Evolutionary conservation across 1,139 yeast genomes (phyloP), one percentile per base, ranked within the genome.

Genomic region (Lodderomyces margitis): DNA sequence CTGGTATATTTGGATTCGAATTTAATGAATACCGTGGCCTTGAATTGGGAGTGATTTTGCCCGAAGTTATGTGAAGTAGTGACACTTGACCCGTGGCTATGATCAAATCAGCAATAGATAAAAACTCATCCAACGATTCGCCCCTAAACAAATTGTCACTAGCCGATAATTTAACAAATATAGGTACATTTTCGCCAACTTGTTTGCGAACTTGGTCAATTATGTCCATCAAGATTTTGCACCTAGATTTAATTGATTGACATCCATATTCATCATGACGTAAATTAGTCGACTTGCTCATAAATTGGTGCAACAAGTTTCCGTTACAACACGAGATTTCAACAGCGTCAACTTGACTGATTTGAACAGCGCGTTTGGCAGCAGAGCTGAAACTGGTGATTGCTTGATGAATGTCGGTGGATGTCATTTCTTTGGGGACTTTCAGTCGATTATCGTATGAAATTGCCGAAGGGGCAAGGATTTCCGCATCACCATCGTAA

Each of bases 271-370:
- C 56, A 50, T 76, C 81, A 10, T 70, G 66, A 54, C 82, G 61
- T 32, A 61, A 48, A 52, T 76, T 76, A 3, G 70, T 55, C 12
- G 55, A 42, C 1, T 54, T 47, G 11, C 70, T 58, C 36, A 68
- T 46, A 52, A 76, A 75, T 44, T 63, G 62, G 47, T 65, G 61
- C 23, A 73, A 44, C 35, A 75, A 53, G 47, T 70, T 74, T 8
- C 80, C 81, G 55, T 75, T 75, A 17, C 80, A 79, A 16, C 62
- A 75, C 53, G 75, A 80, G 27, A 77, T 59, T 54, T 76, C 80
- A 28, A 76, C 58, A 42, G 70, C 64, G 53, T 77, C 81, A 46
- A 74, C 71, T 0, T 71, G 70, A 16, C 44, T 36, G 37, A 66
- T 68, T n/a, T 67, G 56, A n/a, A 63, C 58, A 1, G 78, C 74